Conservation (phyloP, 768 basidiomycete species). For the Chalciporus pseudorubinellus region DNA sequence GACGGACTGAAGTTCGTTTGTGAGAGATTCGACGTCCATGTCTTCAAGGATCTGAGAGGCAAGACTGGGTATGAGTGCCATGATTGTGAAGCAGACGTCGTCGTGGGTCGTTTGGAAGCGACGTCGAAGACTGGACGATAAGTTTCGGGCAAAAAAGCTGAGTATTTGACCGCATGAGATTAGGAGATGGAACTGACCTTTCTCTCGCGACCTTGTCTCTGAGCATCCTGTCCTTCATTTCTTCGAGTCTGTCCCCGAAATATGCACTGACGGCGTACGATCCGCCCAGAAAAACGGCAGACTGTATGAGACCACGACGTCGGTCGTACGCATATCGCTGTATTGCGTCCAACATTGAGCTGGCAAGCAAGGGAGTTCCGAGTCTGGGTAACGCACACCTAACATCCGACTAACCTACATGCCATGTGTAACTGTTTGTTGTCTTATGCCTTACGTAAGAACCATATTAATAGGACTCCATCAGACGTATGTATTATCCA, state of each 20-base stretch:
- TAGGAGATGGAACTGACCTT: constrained; percentile 30
- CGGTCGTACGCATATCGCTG: constrained; percentile 50
- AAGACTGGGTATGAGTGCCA: constrained; percentile 67
- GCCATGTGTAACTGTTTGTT: too few species aligned
- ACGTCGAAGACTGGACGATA: constrained; percentile 52
- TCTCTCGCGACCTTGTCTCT: constrained; percentile 64
- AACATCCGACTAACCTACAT: too few species aligned
- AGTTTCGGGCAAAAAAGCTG: too few species aligned
- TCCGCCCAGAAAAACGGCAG: constrained; percentile 54
- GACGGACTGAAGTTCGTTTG: constrained; percentile 49
- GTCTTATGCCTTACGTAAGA: too few species aligned
- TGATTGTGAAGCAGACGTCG: constrained; percentile 72
- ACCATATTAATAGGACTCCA: too few species aligned
- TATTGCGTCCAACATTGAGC: constrained; percentile 43
- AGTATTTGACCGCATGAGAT: too few species aligned
- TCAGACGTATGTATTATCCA: too few species aligned
- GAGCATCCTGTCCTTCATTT: constrained; percentile 61
- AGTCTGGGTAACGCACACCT: too few species aligned
- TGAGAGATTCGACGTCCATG: constrained; percentile 76
- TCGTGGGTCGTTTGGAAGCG: constrained; percentile 77
- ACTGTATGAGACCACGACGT: constrained; percentile 44
- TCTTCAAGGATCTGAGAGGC: constrained; percentile 60
- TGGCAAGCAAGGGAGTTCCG: background rate
- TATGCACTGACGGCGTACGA: constrained; percentile 64
- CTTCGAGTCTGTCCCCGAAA: constrained; percentile 58